Base-by-base conservation (phyloP, 1,284 basidiomycete species). In the Trichosporon ovoides region DNA sequence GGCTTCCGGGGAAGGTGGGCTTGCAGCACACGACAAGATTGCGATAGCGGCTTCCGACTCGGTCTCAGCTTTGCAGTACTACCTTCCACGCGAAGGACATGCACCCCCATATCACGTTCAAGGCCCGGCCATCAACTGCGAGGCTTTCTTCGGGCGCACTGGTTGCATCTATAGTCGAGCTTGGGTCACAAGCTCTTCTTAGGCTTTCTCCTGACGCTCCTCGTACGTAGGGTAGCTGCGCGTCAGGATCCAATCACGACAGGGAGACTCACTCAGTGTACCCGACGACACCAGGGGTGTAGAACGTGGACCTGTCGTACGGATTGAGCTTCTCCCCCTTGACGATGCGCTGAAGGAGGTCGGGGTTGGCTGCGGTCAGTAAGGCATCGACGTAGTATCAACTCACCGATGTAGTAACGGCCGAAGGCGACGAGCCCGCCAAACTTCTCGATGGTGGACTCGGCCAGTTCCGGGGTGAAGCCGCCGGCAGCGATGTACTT, bases 401-500 rank as follows among this genome's bases (percentile, higher is more conserved):
- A 69, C 75, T 62, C 66, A 80, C 76, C 74, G 58, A 81, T 81
- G 61, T 79, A 85, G 53, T 71, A 66, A 40, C 83, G 69, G 1
- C 83, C 83, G 60, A 83, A 81, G 0, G 77, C 80, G 33, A 83
- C 64, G 3, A 81, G 63, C 56, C 77, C 78, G 43, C 61, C 80
- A 68, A 59, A 73, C 72, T 62, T 70, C 63, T 70, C 73, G 55
- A 63, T 70, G 11, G 66, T 63, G 28, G 64, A 59, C 14, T 57
- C 53, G 0, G 73, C 74, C 13, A 55, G 58, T 13, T 77, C 70
- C 3, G 66, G 57, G 11, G 61, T 66, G 67, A 69, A 79, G n/a
- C 82, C 83, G 28, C 83, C 83, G 1, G 81, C 80, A 3, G 75
- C 75, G 54, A 86, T 80, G 55, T 84, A 79, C 18, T 50, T 50